Conservation (phyloP, 495 filamentous ascomycete species). For the Penicillium waksmanii region DNA sequence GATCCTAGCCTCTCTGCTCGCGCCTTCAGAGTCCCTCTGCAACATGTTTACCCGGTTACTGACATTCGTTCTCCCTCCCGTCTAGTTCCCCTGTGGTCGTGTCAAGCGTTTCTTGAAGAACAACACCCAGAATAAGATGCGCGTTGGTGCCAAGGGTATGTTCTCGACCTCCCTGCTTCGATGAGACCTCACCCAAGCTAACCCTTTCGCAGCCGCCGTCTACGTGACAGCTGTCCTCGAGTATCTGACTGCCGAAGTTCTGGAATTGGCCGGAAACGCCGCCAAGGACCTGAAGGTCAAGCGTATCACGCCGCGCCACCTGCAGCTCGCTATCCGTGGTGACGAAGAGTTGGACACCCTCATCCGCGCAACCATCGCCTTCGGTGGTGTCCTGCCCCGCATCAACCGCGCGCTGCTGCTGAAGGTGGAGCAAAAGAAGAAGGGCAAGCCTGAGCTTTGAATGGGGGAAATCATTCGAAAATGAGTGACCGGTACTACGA, state of each 20-base stretch:
- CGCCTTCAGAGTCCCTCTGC: not conserved
- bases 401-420: constrained; percentile 97
- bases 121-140: constrained; percentile 99
- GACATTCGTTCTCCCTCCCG: constrained; percentile 10
- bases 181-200: constrained; percentile 1
- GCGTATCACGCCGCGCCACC: constrained; percentile 97
- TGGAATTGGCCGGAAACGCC: constrained; percentile 96
- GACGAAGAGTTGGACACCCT: constrained; percentile 98
- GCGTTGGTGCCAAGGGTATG: constrained; percentile 91
- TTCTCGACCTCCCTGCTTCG: not conserved
- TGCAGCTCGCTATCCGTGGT: constrained; percentile 97
- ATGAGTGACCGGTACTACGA: constrained; percentile 17
- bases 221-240: constrained; percentile 98
- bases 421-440: constrained; percentile 99
- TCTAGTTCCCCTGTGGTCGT: constrained; percentile 97
- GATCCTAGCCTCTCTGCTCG: not conserved
- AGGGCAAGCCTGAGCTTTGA: constrained; percentile 66
- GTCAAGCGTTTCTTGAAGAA: constrained; percentile 99
- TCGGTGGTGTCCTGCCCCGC: constrained; percentile 96
- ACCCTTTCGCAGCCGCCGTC: constrained; percentile 69
- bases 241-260: constrained; percentile 97
- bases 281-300: constrained; percentile 99
- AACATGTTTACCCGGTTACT: constrained; percentile 10
- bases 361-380: constrained; percentile 96
- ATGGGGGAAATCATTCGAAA: constrained; percentile 14